A percentile compares a stretch with the other conserved stretches of the same genome.
phyloP scores from a whole-genome alignment of 139 green algal genomes.

The Penium margaritaceum region DNA sequence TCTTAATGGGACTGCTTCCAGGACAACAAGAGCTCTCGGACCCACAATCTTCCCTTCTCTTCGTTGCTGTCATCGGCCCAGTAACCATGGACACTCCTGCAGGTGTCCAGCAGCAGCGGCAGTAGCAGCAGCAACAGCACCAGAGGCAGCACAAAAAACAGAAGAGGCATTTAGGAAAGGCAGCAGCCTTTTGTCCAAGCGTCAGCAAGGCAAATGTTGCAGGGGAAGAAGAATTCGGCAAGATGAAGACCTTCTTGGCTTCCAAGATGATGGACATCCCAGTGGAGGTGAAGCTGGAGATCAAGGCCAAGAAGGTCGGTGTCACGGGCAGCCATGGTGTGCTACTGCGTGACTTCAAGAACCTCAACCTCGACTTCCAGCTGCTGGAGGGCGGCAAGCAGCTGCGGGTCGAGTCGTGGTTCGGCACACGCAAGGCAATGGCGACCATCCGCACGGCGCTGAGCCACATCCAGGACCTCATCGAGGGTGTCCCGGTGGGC shows the following conservation, averaged over 20 bases:
- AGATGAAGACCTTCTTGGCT: conserved; percentile 44
- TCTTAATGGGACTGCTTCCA: no score
- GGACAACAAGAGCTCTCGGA: no score
- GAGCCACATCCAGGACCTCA: conserved; percentile 83
- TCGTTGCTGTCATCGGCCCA: no score
- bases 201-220: no score
- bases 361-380: conserved; percentile 43
- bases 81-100: no score
- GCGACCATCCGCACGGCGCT: conserved; percentile 79
- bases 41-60: no score
- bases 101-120: no score
- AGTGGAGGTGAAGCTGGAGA: conserved; percentile 45
- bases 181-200: no score
- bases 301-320: conserved; percentile 47
- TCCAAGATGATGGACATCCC: conserved; percentile 46
- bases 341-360: conserved; percentile 36
- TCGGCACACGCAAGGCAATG: conserved; percentile 82
- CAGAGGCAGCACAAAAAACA: no score
- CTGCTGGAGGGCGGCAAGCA: conserved; percentile 19
- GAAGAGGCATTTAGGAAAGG: no score
- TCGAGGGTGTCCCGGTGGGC: conserved; percentile 67
- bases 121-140: no score
- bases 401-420: conserved; percentile 55
- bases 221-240: no score
- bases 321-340: conserved; percentile 46